Base-by-base conservation (phyloP, 768 basidiomycete species). In the Termitomyces sp. region DNA sequence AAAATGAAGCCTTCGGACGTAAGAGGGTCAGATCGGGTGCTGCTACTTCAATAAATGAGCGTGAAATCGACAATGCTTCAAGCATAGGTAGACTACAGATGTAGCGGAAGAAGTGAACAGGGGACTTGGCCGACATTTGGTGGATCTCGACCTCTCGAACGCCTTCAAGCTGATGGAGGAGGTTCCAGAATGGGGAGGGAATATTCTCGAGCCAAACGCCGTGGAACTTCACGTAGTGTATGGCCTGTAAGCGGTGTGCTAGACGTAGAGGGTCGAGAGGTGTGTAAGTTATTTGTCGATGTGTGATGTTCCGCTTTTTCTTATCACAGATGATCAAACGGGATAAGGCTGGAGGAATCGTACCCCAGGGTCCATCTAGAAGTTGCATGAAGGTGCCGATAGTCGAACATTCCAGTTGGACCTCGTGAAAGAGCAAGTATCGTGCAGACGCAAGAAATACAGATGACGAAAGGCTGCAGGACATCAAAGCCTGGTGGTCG, bases 401-500 rank as follows among this genome's bases (percentile, higher is more conserved):
- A 16, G 54, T 56, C 18, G 62, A 57, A 47, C 62, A 63, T 7
- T 66, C 63, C 15, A 71, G 48, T 15, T 44, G 60, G n/a, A 70
- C 56, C 22, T 69, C 65, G 3, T 61, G 58, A 52, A 73, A 74
- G 31, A 72, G 61, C 42, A 69, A 66, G 20, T 62, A 64, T 23
- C 68, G 64, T 47, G 65, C 65, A 3, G 61, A 48, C 16, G 65
- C 59, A 12, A 68, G 45, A 53, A 74, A 64, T 4, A 52, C 55
- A 11, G 62, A 53, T 4, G 70, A 68, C 12, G 64, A 67, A 16
- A 71, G 59, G 45, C 68, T 68, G 56, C 70, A 74, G 5, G 66
- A 53, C 9, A 60, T 48, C 32, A 73, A 67, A 5, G 67, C 40
- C 20, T 29, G 39, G 12, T 44, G 59, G 54, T 74, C 70, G 47